A percentile compares a stretch with the other conserved stretches of the same genome.
These are phyloP conservation scores for Torulaspora franciscae DNA, from an alignment of 805 yeast species.

Conservation along the genomic window DNA sequence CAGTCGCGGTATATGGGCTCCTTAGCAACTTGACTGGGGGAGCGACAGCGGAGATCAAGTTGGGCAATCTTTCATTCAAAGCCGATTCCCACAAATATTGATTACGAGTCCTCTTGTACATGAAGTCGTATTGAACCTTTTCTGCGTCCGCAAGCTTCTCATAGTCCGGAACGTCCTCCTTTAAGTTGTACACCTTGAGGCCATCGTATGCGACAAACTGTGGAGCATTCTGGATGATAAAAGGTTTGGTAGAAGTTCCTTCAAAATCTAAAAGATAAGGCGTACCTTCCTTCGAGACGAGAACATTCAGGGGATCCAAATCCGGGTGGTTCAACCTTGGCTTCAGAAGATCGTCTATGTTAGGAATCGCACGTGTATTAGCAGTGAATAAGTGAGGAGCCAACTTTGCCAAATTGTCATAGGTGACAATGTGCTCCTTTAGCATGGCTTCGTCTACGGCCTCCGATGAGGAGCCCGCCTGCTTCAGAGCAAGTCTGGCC, in stretches of 20 bases:
- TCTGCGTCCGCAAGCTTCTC: constrained; percentile 64
- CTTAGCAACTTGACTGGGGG: constrained; percentile 76
- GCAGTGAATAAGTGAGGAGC: constrained; percentile 53
- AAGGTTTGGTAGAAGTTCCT: constrained; percentile 74
- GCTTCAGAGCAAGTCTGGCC: constrained; percentile 48
- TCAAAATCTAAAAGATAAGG: constrained; percentile 76
- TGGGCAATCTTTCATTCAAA: constrained; percentile 58
- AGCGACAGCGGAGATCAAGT: constrained; percentile 72
- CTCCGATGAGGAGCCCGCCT: constrained; percentile 48
- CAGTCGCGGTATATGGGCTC: constrained; percentile 56
- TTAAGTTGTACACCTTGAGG: constrained; percentile 72
- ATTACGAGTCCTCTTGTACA: constrained; percentile 85
- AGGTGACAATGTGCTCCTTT: constrained; percentile 52
- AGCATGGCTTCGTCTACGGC: constrained; percentile 43
- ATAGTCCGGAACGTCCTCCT: constrained; percentile 69
- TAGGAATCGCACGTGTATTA: constrained; percentile 52
- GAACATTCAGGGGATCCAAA: constrained; percentile 83
- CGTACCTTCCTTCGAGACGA: constrained; percentile 41
- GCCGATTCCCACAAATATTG: constrained; percentile 83
- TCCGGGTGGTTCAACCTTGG: constrained; percentile 80
- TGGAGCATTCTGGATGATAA: constrained; percentile 72
- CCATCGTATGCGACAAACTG: constrained; percentile 83
- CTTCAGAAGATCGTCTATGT: constrained; percentile 54
- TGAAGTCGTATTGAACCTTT: constrained; percentile 75
- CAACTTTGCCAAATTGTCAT: constrained; percentile 52